Conservation (phyloP, 305 asterid species). For the Fraxinus xanthoxyloides region DNA sequence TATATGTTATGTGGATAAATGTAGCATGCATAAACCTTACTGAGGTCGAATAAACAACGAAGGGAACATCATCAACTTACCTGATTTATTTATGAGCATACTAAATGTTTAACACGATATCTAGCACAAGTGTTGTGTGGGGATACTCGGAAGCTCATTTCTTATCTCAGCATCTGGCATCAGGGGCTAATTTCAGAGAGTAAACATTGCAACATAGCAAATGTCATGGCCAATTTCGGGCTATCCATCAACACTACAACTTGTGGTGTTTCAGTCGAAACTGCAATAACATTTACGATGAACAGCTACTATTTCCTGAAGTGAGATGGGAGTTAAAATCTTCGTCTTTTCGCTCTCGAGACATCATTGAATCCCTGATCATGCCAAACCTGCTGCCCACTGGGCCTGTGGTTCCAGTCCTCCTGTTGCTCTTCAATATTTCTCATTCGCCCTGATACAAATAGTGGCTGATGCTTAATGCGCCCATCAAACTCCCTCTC, state of each 20-base stretch:
- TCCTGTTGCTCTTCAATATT: slow-evolving; percentile 64
- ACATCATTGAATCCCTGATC: slow-evolving; percentile 58
- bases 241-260: not conserved
- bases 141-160: not conserved
- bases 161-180: not conserved
- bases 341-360: slow-evolving; percentile 62
- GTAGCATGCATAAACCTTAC: not conserved
- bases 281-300: not conserved
- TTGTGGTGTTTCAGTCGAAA: not conserved
- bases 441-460: slow-evolving; percentile 50
- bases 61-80: not conserved
- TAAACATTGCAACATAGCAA: not conserved
- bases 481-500: slow-evolving; percentile 78
- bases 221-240: not conserved
- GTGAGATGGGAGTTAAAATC: slow-evolving; percentile 42
- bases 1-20: not conserved
- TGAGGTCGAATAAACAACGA: not conserved
- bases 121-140: not conserved
- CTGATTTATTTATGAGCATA: not conserved
- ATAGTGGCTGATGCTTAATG: slow-evolving; percentile 47
- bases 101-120: not conserved
- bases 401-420: slow-evolving; percentile 54
- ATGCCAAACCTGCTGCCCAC: slow-evolving; percentile 66
- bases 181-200: not conserved
- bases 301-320: not conserved